These are phyloP conservation scores for Aspergillus ustus DNA, from an alignment of 2,329 filamentous ascomycete species.

Conservation along the genomic window DNA sequence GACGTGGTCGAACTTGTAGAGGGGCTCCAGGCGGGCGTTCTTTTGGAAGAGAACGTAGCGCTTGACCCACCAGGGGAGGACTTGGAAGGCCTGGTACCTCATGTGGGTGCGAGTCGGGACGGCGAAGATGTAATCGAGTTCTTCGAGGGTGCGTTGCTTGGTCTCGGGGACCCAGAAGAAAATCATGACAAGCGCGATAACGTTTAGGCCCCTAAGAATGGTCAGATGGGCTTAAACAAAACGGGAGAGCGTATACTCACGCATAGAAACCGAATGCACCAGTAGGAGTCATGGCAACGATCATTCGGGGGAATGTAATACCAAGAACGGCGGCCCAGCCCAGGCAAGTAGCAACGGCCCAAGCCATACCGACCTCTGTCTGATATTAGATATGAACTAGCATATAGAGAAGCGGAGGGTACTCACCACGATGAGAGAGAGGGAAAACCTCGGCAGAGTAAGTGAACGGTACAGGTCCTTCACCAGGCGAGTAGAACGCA, in stretches of 20 bases:
- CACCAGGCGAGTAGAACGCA: constrained; percentile 67
- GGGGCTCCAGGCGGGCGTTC: constrained; percentile 51
- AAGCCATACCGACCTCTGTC: constrained; percentile 54
- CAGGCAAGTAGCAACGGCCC: constrained; percentile 51
- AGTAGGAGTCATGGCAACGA: constrained; percentile 53
- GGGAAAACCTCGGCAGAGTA: constrained; percentile 62
- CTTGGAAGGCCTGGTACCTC: constrained; percentile 61
- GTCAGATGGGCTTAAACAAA: not conserved
- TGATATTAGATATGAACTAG: constrained; percentile 12
- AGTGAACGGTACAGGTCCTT: constrained; percentile 60
- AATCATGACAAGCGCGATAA: constrained; percentile 66
- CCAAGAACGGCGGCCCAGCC: constrained; percentile 57
- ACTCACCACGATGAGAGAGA: constrained; percentile 56
- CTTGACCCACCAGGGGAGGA: constrained; percentile 65
- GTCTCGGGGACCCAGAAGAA: constrained; percentile 65
- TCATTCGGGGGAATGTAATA: constrained; percentile 55
- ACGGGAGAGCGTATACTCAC: constrained; percentile 30
- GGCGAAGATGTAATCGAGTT: constrained; percentile 63
- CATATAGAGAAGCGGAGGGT: not conserved
- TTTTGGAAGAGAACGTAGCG: constrained; percentile 60
- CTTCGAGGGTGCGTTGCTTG: constrained; percentile 59
- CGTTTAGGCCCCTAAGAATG: constrained; percentile 56
- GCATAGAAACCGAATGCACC: constrained; percentile 66
- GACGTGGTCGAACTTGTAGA: constrained; percentile 55
- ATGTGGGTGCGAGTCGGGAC: constrained; percentile 63